Evolutionary conservation across 2,329 filamentous ascomycete genomes (phyloP).

Genomic region (Sclerotinia trifoliorum): DNA sequence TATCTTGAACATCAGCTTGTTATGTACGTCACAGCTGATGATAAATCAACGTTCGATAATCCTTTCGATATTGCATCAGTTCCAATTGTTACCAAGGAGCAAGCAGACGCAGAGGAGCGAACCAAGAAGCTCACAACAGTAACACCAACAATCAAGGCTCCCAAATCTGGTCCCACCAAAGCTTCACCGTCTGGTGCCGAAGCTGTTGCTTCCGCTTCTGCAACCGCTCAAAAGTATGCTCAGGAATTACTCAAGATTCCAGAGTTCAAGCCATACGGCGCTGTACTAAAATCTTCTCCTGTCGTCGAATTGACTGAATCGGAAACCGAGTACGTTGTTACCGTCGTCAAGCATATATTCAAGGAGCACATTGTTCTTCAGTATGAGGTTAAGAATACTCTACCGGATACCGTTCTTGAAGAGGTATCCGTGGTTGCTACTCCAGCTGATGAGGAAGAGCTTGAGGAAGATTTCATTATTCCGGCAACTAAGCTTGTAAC

Average conservation of each 20-base stretch:
- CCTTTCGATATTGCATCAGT: conserved; percentile 91
- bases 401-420: conserved; percentile 85
- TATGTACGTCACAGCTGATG: conserved; percentile 92
- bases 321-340: conserved; percentile 96
- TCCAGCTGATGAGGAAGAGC: conserved; percentile 76
- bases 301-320: conserved; percentile 90
- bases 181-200: conserved; percentile 67
- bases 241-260: conserved; percentile 85
- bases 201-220: conserved; percentile 71
- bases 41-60: conserved; percentile 77
- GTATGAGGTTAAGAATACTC: conserved; percentile 96
- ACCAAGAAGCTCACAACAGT: conserved; percentile 96
- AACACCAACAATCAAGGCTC: conserved; percentile 90
- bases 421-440: conserved; percentile 82
- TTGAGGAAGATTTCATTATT: conserved; percentile 92
- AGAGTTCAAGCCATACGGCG: conserved; percentile 86
- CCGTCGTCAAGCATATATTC: conserved; percentile 94
- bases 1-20: conserved; percentile 97
- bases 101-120: conserved; percentile 92
- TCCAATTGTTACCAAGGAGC: conserved; percentile 90
- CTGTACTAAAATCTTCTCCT: conserved; percentile 85
- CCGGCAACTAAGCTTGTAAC: conserved; percentile 78
- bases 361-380: conserved; percentile 95
- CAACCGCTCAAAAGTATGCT: conserved; percentile 82
- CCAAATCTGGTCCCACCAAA: conserved; percentile 76